Base-by-base conservation (phyloP, 192 early-diverging fungal species). In the Entomortierella parvispora region DNA sequence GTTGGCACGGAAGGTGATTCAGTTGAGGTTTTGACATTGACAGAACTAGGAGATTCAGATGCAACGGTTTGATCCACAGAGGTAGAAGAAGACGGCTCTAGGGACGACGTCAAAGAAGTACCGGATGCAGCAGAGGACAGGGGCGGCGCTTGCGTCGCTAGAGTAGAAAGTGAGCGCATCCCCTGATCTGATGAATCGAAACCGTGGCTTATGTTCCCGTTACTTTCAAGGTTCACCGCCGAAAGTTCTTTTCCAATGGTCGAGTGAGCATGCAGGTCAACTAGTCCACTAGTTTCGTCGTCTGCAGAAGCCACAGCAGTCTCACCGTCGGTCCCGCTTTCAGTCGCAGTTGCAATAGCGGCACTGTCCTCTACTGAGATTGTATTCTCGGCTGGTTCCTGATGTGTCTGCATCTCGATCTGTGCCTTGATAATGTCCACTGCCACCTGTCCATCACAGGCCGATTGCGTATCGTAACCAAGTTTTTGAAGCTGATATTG, bases 381-480 rank as follows among this genome's bases (percentile, higher is more conserved):
- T n/a, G n/a, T n/a, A 31, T 54, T 33, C 14, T 20, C 23, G 15
- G 26, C 15, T 17, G 33, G n/a, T 29, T 20, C 37, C 8, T 26
- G 46, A 12, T 72, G 47, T 14, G 43, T 28, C 6, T 59, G 29
- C 49, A 55, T 60, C 47, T 51, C 60, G 5, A 64, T 55, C 42
- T 68, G 69, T 1, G 50, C 22, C 34, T 62, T 81, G 62, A 58
- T 82, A 31, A 82, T 61, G 17, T 86, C 83, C n/a, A 87, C 76
- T 3, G 88, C 88, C 29, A 88, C 84, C 50, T 79, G 80, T 32
- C 88, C 88, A 60, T 90, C 84, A 42, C 78, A 79, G 17, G 88
- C 88, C 0, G 82, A 80, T 14, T 71, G 68, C 4, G 65, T 68
- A 33, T 68, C 69, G 58, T 84, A 84, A 22, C 85, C 88, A 7